Evolutionary conservation across 352 stramenopile species (phyloP).

Genomic region (Phytophthora sp.): DNA sequence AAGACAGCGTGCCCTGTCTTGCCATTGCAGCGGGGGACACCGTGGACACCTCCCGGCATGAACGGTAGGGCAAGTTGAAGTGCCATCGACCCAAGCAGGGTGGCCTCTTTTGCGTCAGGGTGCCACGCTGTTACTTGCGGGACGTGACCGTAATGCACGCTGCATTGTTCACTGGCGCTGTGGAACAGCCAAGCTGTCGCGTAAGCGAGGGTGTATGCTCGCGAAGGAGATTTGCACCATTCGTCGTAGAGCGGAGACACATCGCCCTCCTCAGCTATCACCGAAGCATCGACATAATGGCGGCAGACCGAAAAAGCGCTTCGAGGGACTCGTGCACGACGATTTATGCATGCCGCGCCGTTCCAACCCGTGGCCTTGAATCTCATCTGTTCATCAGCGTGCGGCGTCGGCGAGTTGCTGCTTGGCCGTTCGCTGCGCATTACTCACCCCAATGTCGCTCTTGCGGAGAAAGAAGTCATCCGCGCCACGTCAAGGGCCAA

Average conservation of each 20-base stretch:
- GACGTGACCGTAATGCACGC: no score
- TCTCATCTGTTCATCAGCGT: slow-evolving; percentile 1
- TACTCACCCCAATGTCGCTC: slow-evolving; percentile 26
- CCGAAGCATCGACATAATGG: neutral
- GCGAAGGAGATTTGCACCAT: slow-evolving; percentile 21
- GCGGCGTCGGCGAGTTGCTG: slow-evolving; percentile 14
- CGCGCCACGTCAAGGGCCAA: slow-evolving; percentile 20
- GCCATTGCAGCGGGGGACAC: no score
- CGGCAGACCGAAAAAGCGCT: neutral
- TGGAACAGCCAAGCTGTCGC: no score
- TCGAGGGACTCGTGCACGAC: no score
- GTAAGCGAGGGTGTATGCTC: no score
- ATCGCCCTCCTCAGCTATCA: slow-evolving; percentile 16
- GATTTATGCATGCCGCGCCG: slow-evolving; percentile 5
- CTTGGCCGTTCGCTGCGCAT: slow-evolving; percentile 30
- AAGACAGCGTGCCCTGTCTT: slow-evolving; percentile 10
- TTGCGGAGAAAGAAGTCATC: slow-evolving; percentile 8
- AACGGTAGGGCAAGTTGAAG: slow-evolving; percentile 14
- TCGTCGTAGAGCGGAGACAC: no score
- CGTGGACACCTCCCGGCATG: no score
- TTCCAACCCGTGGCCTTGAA: slow-evolving; percentile 11
- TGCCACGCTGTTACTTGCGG: slow-evolving; percentile 9
- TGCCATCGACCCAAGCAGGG: slow-evolving; percentile 12
- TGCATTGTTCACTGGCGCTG: neutral
- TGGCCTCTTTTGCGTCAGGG: slow-evolving; percentile 3